Base-by-base conservation (phyloP, 305 asterid species). In the Fraxinus xanthoxyloides region DNA sequence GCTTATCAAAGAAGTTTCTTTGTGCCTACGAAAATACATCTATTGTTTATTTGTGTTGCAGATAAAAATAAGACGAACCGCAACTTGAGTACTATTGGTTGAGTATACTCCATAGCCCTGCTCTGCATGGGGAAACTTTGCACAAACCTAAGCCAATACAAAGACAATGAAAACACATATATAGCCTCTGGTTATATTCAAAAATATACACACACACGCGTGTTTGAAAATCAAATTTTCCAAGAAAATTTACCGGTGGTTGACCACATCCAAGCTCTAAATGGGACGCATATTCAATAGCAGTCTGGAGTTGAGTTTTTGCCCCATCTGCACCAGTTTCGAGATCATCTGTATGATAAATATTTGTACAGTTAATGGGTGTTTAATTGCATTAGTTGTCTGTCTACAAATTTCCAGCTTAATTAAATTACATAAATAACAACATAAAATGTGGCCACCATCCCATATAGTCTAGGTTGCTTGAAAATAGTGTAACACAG, bases 221-320 rank as follows among this genome's bases (percentile, higher is more conserved):
- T 15, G 34, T 24, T 4, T 4, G 17, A 19, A 26, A 30, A 17
- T 56, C 38, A 30, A 24, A 5, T 4, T 34, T 34, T 34, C 24
- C 51, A 26, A 77, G 75, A 32, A 61, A 28, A 8, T 36, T 76
- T 86, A 93, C 98, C 96, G 85, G 48, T 31, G 93, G 84, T 72
- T 90, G 94, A 51, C 93, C 87, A 74, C 87, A 87, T 72, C 98
- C 96, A 73, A 89, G 91, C 81, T 93, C 96, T 6, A 85, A 82
- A 80, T 83, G 88, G 61, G 90, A 87, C 77, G 82, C 85, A 74
- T 84, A 86, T 54, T 91, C 93, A 63, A 82, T 75, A 77, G 80
- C 23, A 28, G 84, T 43, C 81, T 86, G 88, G 79, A 83, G 72
- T 84, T 83, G 89, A 83, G 87, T 34, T 81, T 88, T 92, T 76